phyloP scores from a whole-genome alignment of 2,329 filamentous ascomycete species.

The Monosporascus sp. region DNA sequence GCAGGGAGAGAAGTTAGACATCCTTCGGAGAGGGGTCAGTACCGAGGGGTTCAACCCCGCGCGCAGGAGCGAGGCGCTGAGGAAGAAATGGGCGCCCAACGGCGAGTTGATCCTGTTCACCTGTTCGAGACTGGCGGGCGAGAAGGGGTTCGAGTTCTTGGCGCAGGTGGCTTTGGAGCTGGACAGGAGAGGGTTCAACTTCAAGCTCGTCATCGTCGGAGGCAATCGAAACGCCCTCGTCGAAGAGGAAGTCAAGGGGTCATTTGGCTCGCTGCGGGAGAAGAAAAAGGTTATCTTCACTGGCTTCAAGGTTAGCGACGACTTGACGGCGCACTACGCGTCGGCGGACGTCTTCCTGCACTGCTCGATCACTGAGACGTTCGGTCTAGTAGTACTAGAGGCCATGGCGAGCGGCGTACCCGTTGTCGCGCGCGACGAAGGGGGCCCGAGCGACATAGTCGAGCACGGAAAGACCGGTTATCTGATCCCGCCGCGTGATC shows the following conservation, averaged over 20 bases:
- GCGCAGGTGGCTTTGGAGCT: constrained; percentile 50
- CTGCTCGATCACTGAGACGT: constrained; percentile 67
- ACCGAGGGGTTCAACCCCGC: constrained; percentile 55
- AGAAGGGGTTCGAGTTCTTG: constrained; percentile 67
- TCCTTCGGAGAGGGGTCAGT: constrained; percentile 61
- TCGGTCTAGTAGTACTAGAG: constrained; percentile 65
- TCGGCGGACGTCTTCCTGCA: constrained; percentile 66
- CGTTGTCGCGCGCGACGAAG: constrained; percentile 63
- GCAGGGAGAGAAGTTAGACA: constrained; percentile 49
- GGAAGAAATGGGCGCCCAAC: constrained; percentile 51
- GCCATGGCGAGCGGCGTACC: constrained; percentile 67
- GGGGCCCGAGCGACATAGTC: constrained; percentile 64
- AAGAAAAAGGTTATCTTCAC: constrained; percentile 58
- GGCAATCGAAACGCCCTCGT: constrained; percentile 61
- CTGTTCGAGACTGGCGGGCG: constrained; percentile 61
- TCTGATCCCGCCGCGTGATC: constrained; percentile 53
- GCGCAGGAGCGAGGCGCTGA: constrained; percentile 45
- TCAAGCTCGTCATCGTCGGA: constrained; percentile 63
- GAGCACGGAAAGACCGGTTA: constrained; percentile 55
- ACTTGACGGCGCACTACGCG: constrained; percentile 61
- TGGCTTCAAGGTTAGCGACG: constrained; percentile 55
- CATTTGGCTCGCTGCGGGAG: constrained; percentile 46
- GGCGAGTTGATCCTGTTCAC: constrained; percentile 61
- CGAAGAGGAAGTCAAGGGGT: constrained; percentile 53
- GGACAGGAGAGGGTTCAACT: constrained; percentile 49